Evolutionary conservation across 495 filamentous ascomycete species (phyloP).

Genomic region (Cudoniella acicularis): DNA sequence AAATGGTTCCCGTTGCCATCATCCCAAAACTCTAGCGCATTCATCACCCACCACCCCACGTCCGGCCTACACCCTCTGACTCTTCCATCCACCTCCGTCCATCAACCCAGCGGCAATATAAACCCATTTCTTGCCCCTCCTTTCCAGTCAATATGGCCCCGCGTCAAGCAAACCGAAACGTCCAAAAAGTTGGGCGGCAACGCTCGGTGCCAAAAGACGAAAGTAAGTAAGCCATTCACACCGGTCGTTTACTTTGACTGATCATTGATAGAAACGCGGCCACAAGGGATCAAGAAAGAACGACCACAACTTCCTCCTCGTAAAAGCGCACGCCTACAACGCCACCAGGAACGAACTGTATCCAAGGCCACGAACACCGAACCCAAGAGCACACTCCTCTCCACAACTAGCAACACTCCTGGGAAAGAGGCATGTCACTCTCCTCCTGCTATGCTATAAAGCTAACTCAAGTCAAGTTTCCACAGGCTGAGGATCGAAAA

Average conservation of each 20-base stretch:
- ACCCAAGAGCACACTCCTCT: conserved; percentile 11
- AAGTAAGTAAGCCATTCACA: conserved; percentile 16
- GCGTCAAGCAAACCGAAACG: no score
- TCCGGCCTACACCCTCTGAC: no score
- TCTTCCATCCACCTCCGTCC: no score
- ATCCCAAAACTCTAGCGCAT: no score
- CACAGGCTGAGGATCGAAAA: conserved; percentile 10
- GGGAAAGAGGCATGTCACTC: conserved; percentile 27
- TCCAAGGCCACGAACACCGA: conserved; percentile 13
- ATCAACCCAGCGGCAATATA: no score
- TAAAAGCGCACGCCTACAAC: no score
- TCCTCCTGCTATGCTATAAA: conserved; percentile 22
- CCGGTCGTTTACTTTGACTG: conserved; percentile 13
- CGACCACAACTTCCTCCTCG: conserved; percentile 10
- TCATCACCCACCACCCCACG: no score
- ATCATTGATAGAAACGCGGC: conserved; percentile 14
- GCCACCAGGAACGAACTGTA: conserved; percentile 16
- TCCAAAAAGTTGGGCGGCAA: conserved; percentile 22
- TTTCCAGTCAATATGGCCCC: no score
- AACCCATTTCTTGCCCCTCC: no score
- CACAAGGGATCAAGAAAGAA: conserved; percentile 21
- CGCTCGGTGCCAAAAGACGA: conserved; percentile 12
- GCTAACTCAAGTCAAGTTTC: conserved; percentile 27
- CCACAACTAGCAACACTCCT: conserved; percentile 17
- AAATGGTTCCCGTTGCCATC: no score